Percentiles rank a stretch among this genome's conserved stretches.
Evolutionary conservation across 345 rosid genomes (phyloP).

Genomic region (Reutealis trisperma): DNA sequence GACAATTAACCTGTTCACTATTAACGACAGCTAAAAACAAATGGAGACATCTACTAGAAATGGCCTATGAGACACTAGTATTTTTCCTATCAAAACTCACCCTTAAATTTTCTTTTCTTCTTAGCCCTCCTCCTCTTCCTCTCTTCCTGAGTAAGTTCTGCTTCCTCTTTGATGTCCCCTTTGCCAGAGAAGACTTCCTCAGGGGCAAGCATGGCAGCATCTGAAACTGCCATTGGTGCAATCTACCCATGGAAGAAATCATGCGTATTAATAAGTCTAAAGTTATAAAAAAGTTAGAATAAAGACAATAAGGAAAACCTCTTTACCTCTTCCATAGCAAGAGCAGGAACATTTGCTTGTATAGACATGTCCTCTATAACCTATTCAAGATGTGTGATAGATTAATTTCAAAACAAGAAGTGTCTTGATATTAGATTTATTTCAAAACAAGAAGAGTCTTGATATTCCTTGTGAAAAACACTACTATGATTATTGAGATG

Average conservation of each 20-base stretch:
- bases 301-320: conserved; percentile 1
- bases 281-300: background rate
- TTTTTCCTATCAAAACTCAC: conserved; percentile 36
- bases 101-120: conserved; percentile 87
- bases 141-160: conserved; percentile 77
- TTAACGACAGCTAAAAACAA: no score
- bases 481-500: conserved; percentile 20
- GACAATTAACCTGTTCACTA: background rate
- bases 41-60: background rate
- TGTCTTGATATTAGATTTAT: background rate
- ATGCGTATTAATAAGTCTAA: conserved; percentile 6
- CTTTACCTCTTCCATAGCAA: conserved; percentile 96
- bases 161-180: conserved; percentile 83
- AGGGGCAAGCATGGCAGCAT: conserved; percentile 98
- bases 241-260: conserved; percentile 46
- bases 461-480: background rate
- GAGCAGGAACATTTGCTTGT: conserved; percentile 88
- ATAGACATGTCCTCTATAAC: conserved; percentile 90
- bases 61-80: background rate
- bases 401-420: background rate
- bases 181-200: conserved; percentile 86
- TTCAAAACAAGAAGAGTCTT: background rate
- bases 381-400: conserved; percentile 37
- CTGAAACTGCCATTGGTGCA: conserved; percentile 93
- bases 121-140: conserved; percentile 97